Percentiles rank a stretch among this genome's conserved stretches.
phyloP scores from a whole-genome alignment of 2,329 filamentous ascomycete species.

The Talaromyces sp. region DNA sequence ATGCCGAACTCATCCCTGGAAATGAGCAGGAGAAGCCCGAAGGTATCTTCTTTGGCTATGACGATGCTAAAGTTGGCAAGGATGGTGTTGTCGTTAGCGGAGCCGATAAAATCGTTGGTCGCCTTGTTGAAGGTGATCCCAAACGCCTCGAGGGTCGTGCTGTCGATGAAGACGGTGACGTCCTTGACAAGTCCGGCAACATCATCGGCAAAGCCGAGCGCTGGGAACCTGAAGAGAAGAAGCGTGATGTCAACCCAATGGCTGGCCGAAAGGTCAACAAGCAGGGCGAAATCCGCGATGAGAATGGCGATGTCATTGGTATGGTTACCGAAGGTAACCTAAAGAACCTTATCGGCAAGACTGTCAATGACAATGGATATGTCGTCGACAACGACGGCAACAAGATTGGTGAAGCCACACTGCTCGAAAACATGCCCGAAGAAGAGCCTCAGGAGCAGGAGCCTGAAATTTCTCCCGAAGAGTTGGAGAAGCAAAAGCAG shows the following conservation, averaged over 20 bases:
- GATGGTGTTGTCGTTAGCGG: slow-evolving; percentile 51
- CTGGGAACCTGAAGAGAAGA: slow-evolving; percentile 56
- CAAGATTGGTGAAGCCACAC: slow-evolving; percentile 57
- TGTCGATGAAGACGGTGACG: slow-evolving; percentile 64
- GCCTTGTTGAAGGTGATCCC: slow-evolving; percentile 57
- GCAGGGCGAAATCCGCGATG: slow-evolving; percentile 43
- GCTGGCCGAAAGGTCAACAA: slow-evolving; percentile 48
- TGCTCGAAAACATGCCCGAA: slow-evolving; percentile 31
- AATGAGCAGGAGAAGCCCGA: slow-evolving; percentile 44
- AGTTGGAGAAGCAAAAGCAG: slow-evolving; percentile 52
- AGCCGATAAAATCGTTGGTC: slow-evolving; percentile 52
- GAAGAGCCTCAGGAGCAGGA: slow-evolving; percentile 39
- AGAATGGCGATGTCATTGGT: slow-evolving; percentile 42
- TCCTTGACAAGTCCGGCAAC: slow-evolving; percentile 63
- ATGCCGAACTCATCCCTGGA: slow-evolving; percentile 52
- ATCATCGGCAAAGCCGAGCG: slow-evolving; percentile 61
- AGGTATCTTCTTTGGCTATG: slow-evolving; percentile 56
- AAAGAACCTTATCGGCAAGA: slow-evolving; percentile 35
- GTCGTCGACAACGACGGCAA: slow-evolving; percentile 56
- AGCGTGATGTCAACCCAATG: slow-evolving; percentile 55
- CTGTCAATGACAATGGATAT: slow-evolving; percentile 46
- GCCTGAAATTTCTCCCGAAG: slow-evolving; percentile 33
- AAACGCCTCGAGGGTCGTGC: slow-evolving; percentile 59
- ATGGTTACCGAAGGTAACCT: slow-evolving; percentile 41
- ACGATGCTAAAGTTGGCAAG: slow-evolving; percentile 51